Base-by-base conservation (phyloP, 2,329 filamentous ascomycete genomes). In the Monosporascus sp. region DNA sequence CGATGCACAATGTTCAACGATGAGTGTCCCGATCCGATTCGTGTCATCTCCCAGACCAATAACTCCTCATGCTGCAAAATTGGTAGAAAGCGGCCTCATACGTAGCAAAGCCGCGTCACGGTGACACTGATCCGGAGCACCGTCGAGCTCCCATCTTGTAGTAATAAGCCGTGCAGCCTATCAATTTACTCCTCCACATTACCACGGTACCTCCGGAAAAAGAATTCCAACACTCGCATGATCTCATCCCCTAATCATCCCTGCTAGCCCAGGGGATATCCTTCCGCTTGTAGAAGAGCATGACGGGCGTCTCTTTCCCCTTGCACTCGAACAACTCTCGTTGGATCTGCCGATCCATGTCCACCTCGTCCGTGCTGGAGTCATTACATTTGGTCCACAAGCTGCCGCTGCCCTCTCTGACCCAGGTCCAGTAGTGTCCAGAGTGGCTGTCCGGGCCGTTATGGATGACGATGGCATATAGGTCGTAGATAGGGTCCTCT, bases 381-480 rank as follows among this genome's bases (percentile, higher is more conserved):
- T 84, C 81, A 55, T 81, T 75, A 61, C 76, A 79, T 55, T 69
- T 63, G 55, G 74, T 72, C 81, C 81, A 84, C 22, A 68, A 69
- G 37, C 70, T 70, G 5, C 69, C 70, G 53, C 76, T 69, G 38
- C 70, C 66, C 15, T 87, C 82, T 45, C 81, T 81, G 56, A 88
- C 81, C 54, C 88, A 84, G 3, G 85, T 80, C 51, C 87, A 86
- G 68, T 97, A 97, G 70, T 97, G 92, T 0, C 92, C 92, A 49
- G 81, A 82, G 38, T 82, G 81, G 50, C 88, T 76, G 1, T 78
- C 84, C 1, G 74, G 73, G 22, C 92, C 92, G 4, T 82, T 71
- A 68, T 97, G 92, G 57, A 88, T 79, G 51, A 95, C 82, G 7
- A 97, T 87, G 2, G 86, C 93, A 67, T 96, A 97, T 50, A 89